phyloP scores from a whole-genome alignment of 2,329 filamentous ascomycete genomes.

The Sporothrix globosa region DNA sequence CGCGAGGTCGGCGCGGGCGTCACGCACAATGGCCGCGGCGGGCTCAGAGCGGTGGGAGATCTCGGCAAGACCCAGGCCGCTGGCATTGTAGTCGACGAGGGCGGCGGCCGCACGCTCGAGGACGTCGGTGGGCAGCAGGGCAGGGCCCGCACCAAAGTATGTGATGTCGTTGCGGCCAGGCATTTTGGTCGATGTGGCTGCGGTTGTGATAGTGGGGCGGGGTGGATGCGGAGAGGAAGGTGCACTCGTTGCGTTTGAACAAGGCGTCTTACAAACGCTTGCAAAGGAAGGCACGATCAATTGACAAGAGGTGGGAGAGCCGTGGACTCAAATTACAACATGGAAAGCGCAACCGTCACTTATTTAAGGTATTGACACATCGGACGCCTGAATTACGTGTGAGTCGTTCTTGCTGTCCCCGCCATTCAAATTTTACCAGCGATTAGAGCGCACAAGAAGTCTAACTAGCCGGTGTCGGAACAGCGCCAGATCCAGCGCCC shows the following conservation, averaged over 20 bases:
- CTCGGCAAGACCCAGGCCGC: conserved; percentile 84
- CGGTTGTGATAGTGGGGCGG: not conserved
- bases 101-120: conserved; percentile 75
- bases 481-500: conserved; percentile 8
- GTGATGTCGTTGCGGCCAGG: conserved; percentile 36
- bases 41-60: conserved; percentile 84
- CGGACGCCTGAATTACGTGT: not conserved
- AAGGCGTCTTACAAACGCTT: not conserved
- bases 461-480: conserved; percentile 30
- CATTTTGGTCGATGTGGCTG: conserved; percentile 30
- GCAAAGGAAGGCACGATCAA: conserved; percentile 16
- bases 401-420: conserved; percentile 19
- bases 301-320: not conserved
- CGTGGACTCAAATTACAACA: not conserved
- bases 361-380: conserved; percentile 4
- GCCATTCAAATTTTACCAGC: conserved; percentile 25
- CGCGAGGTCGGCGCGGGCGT: conserved; percentile 74
- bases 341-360: conserved; percentile 14
- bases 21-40: conserved; percentile 76
- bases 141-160: conserved; percentile 85
- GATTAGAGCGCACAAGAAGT: conserved; percentile 15
- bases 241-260: not conserved
- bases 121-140: conserved; percentile 79
- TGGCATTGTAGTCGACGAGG: conserved; percentile 78
- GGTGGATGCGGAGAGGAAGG: not conserved